A percentile compares a stretch with the other conserved stretches of the same genome.
These are phyloP conservation scores for Pichia sp. DNA, from an alignment of 1,139 yeast genomes.

Conservation along the genomic window DNA sequence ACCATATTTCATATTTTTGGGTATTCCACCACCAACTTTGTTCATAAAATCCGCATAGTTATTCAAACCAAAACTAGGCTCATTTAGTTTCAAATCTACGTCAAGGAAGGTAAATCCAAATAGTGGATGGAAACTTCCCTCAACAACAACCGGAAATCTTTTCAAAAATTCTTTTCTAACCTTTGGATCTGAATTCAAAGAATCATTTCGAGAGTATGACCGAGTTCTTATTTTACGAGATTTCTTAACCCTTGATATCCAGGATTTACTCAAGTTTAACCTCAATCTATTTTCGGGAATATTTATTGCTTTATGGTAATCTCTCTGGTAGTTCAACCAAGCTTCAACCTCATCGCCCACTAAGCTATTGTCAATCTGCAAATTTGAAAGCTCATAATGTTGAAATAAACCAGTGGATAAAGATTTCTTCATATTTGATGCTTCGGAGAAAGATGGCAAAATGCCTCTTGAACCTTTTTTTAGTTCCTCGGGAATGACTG, in stretches of 20 bases:
- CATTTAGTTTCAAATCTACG: constrained; percentile 44
- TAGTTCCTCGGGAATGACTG: constrained; percentile 7
- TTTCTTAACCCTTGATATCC: constrained; percentile 45
- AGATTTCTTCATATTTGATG: constrained; percentile 6
- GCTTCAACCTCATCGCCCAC: constrained; percentile 17
- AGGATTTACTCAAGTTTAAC: constrained; percentile 54
- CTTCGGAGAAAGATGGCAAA: neutral
- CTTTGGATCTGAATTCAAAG: constrained; percentile 22
- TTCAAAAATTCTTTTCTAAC: constrained; percentile 36
- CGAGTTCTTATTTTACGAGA: constrained; percentile 30
- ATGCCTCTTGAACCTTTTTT: neutral
- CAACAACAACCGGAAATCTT: constrained; percentile 49
- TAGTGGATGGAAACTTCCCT: constrained; percentile 56
- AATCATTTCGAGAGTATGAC: constrained; percentile 24
- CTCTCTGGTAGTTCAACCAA: constrained; percentile 16
- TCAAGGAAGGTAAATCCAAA: constrained; percentile 51
- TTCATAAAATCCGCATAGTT: constrained; percentile 56
- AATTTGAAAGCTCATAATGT: constrained; percentile 10
- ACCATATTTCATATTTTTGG: constrained; percentile 60
- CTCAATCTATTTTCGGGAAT: constrained; percentile 28
- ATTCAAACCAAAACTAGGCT: constrained; percentile 51
- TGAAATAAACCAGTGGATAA: constrained; percentile 5
- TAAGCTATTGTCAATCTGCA: constrained; percentile 14
- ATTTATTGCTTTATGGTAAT: constrained; percentile 25
- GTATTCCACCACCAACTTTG: constrained; percentile 75